phyloP scores from a whole-genome alignment of 2,329 filamentous ascomycete species.

The Mycosphaerella sp. region DNA sequence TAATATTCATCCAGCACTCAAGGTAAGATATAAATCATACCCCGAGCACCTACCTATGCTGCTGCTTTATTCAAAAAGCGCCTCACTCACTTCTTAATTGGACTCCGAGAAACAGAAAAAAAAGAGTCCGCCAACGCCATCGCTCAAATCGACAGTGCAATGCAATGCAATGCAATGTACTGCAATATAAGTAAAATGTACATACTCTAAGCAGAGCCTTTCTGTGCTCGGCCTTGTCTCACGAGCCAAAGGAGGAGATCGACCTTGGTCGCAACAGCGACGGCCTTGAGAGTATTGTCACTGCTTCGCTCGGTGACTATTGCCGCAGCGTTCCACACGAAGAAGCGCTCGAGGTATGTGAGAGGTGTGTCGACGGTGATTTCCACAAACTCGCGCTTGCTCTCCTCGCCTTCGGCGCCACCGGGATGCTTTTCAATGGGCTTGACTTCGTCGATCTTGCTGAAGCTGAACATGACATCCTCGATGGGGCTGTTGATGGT shows the following conservation, averaged over 20 bases:
- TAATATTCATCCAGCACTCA: no score
- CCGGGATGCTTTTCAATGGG: slow-evolving; percentile 70
- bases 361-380: slow-evolving; percentile 88
- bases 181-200: background rate
- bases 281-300: slow-evolving; percentile 58
- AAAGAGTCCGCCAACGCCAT: slow-evolving; percentile 3
- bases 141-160: background rate
- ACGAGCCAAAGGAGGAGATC: slow-evolving; percentile 91
- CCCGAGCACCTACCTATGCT: no score
- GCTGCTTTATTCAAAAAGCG: no score
- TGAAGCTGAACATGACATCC: slow-evolving; percentile 96
- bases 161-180: no score
- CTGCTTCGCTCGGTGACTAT: slow-evolving; percentile 73
- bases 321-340: slow-evolving; percentile 96
- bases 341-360: slow-evolving; percentile 77
- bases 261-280: slow-evolving; percentile 93
- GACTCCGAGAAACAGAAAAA: background rate
- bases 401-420: slow-evolving; percentile 38
- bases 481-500: slow-evolving; percentile 65
- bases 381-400: slow-evolving; percentile 70
- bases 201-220: background rate
- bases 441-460: slow-evolving; percentile 76
- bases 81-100: no score
- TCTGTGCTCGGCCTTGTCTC: slow-evolving; percentile 45
- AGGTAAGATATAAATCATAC: no score